A percentile compares a stretch with the other conserved stretches of the same genome.
These are phyloP conservation scores for Bipolaris bicolor DNA, from an alignment of 2,329 filamentous ascomycete species.

Conservation along the genomic window DNA sequence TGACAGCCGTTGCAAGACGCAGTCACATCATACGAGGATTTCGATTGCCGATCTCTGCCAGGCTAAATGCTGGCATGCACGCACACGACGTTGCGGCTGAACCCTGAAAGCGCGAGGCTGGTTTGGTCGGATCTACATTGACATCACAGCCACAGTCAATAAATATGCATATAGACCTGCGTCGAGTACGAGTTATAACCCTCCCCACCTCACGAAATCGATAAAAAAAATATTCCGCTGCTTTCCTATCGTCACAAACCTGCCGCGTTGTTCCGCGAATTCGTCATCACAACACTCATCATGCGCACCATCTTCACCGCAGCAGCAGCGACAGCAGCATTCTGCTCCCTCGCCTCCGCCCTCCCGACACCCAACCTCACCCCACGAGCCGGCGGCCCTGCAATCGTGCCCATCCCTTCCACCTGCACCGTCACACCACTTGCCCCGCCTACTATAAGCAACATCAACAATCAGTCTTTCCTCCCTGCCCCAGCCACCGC, in stretches of 20 bases:
- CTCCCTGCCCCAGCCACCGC: constrained; percentile 27
- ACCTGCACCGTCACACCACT: constrained; percentile 45
- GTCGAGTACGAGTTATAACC: background rate
- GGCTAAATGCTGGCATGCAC: constrained; percentile 13
- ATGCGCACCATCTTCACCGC: constrained; percentile 10
- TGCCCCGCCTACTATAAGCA: constrained; percentile 9
- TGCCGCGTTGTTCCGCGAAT: background rate
- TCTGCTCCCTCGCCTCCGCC: constrained; percentile 12
- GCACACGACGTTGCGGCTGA: constrained; percentile 19
- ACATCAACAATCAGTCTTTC: constrained; percentile 25
- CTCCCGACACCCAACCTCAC: constrained; percentile 5
- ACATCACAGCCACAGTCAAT: constrained; percentile 7
- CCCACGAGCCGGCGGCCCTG: constrained; percentile 46
- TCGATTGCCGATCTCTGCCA: constrained; percentile 1
- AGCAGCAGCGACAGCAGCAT: background rate
- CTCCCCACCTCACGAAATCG: background rate
- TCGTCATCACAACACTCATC: background rate
- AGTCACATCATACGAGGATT: constrained; percentile 9
- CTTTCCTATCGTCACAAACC: background rate
- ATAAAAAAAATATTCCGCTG: background rate
- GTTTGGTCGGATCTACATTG: constrained; percentile 3
- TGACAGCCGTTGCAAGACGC: constrained; percentile 2
- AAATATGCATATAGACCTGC: constrained; percentile 7
- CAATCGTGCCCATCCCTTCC: constrained; percentile 39
- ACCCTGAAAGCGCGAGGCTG: constrained; percentile 11